Evolutionary conservation across 768 basidiomycete genomes (phyloP), one percentile per base, ranked within the genome.

Genomic region (Tylopilus balloui): DNA sequence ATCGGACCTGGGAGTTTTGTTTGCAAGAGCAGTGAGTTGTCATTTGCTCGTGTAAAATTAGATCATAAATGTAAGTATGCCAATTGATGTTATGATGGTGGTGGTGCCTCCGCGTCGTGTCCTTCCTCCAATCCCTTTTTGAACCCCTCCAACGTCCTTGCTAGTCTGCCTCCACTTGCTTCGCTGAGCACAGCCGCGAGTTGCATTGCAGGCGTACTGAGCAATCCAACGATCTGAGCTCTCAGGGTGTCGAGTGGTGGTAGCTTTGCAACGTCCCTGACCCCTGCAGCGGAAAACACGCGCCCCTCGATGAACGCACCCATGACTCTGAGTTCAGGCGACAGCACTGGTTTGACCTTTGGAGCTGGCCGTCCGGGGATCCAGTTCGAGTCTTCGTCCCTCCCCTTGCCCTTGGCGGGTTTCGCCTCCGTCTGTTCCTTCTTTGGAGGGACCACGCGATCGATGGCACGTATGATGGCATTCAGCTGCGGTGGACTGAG

Each of bases 1-100:
- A 92, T 56, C 74, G 89, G 51, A 92, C 88, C 53, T 94, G 92
- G 91, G 88, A 93, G 66, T 92, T 94, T 68, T 91, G 76, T 67
- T 53, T 78, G 48, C 58, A 55, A 48, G 65, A 64, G 17, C 7
- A 24, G 24, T 61, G 43, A 57, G 17, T 6, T 32, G 32, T 32
- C 32, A 1, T 9, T 34, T 17, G 34, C n/a, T 4, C 14, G 34
- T 15, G 31, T 32, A 32, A 32, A 32, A 49, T 44, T 34, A 41
- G 6, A 50, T 29, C 21, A 53, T 46, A 43, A 45, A 52, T 53
- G 48, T 35, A 43, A 52, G 31, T 42, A 48, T 35, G 45, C 24
- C 24, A 21, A 19, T 47, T 24, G 41, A 47, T 54, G 47, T 51
- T 60, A 70, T 43, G 54, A 59, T 45, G 59, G 5, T 14, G 31